These are phyloP conservation scores for Phytophthora vignae DNA, from an alignment of 352 stramenopile species.

Conservation along the genomic window DNA sequence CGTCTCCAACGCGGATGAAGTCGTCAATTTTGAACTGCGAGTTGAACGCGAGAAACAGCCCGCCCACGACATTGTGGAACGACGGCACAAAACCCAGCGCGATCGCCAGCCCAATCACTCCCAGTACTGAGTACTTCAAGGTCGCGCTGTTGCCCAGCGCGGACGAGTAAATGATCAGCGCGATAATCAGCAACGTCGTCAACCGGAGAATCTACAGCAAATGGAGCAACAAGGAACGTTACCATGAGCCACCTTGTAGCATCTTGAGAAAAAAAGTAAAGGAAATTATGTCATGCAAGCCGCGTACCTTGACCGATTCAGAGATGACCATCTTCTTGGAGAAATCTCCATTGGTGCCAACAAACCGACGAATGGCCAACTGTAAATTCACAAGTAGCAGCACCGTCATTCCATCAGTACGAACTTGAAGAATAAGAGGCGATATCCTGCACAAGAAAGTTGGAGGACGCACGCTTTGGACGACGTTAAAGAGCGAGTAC, in stretches of 20 bases:
- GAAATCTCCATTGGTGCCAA: conserved; percentile 78
- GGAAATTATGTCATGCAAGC: neutral
- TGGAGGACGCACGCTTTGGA: conserved; percentile 70
- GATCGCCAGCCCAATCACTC: conserved; percentile 85
- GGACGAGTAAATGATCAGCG: conserved; percentile 88
- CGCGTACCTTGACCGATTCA: conserved; percentile 83
- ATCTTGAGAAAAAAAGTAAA: neutral
- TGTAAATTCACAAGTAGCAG: conserved; percentile 34
- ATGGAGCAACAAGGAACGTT: neutral
- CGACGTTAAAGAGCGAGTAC: conserved; percentile 91
- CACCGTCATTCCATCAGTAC: conserved; percentile 1
- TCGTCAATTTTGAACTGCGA: conserved; percentile 90
- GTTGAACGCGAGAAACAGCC: conserved; percentile 90
- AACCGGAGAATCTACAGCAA: conserved; percentile 71
- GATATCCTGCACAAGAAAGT: neutral
- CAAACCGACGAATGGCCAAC: conserved; percentile 82
- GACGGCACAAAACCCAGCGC: conserved; percentile 87
- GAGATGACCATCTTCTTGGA: conserved; percentile 92
- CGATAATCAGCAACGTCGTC: conserved; percentile 79
- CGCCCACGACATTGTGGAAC: conserved; percentile 89
- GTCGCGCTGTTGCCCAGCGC: conserved; percentile 71
- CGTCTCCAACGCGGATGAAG: conserved; percentile 83
- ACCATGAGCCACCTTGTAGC: neutral
- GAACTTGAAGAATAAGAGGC: neutral
- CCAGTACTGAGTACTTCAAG: conserved; percentile 87